phyloP scores from a whole-genome alignment of 225 moss, liverwort and hornwort species.

The Bryoerythrophyllum caledonicum region DNA sequence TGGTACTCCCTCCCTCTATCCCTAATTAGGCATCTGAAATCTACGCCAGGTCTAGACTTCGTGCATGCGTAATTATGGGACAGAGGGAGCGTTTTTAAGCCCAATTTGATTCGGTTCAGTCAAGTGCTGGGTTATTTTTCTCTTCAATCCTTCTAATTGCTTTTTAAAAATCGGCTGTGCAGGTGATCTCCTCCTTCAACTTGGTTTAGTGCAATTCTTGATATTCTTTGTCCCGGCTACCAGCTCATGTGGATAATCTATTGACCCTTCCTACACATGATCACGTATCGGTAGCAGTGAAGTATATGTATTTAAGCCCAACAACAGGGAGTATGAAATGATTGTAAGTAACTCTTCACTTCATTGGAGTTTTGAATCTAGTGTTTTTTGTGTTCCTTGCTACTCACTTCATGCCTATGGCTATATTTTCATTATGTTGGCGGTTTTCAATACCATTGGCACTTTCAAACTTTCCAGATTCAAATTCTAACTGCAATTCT shows the following conservation, averaged over 20 bases:
- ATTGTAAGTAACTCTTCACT: slow-evolving; percentile 1
- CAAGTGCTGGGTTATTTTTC: background rate
- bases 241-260: background rate
- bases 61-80: no score
- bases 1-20: no score
- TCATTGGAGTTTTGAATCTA: background rate
- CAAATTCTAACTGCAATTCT: no score
- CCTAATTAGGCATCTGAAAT: no score
- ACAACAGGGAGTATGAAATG: background rate
- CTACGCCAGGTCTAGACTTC: no score
- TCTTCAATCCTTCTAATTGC: background rate
- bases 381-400: background rate
- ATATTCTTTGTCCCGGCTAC: background rate
- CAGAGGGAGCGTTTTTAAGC: no score
- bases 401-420: no score
- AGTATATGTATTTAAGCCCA: background rate
- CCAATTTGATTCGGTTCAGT: background rate
- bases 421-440: no score
- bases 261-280: background rate
- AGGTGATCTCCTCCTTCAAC: slow-evolving; percentile 64
- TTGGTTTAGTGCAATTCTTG: slow-evolving; percentile 30
- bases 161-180: slow-evolving; percentile 8
- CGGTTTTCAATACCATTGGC: no score
- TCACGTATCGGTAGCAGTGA: background rate
- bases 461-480: no score